A percentile compares a stretch with the other conserved stretches of the same genome.
phyloP scores from a whole-genome alignment of 148 eudicot genomes.

The Dianthus caryophyllus region DNA sequence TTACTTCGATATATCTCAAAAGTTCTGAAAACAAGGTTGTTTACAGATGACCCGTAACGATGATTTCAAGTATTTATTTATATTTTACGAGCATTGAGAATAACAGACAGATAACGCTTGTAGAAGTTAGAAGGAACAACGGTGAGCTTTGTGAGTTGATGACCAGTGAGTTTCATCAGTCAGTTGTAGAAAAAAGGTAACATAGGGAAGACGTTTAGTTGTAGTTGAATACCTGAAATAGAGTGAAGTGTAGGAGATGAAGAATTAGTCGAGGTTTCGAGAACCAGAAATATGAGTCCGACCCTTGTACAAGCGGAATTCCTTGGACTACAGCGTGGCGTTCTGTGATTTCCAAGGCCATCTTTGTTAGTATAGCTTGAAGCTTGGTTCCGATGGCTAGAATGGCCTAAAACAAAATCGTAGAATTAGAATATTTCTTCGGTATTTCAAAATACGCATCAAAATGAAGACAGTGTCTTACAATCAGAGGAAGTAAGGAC shows the following conservation, averaged over 20 bases:
- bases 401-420: conserved; percentile 40
- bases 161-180: background rate
- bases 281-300: conserved; percentile 85
- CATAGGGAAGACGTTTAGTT: background rate
- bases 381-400: conserved; percentile 94
- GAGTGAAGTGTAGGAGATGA: conserved; percentile 70
- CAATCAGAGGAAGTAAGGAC: conserved; percentile 62
- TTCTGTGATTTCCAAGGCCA: conserved; percentile 85
- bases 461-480: conserved; percentile 33
- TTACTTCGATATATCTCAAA: too few relatives aligned
- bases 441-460: background rate
- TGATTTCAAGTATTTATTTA: background rate
- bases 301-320: conserved; percentile 87
- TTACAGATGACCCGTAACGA: background rate
- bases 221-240: conserved; percentile 65
- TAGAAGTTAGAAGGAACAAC: background rate
- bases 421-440: background rate
- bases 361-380: conserved; percentile 66
- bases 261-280: conserved; percentile 70
- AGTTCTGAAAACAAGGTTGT: too few relatives aligned
- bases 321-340: conserved; percentile 84
- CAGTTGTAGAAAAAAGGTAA: background rate
- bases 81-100: background rate
- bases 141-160: background rate
- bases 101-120: background rate